phyloP scores from a whole-genome alignment of 371 early-diverging fungal species.

The Neoconidiobolus thromboides region DNA sequence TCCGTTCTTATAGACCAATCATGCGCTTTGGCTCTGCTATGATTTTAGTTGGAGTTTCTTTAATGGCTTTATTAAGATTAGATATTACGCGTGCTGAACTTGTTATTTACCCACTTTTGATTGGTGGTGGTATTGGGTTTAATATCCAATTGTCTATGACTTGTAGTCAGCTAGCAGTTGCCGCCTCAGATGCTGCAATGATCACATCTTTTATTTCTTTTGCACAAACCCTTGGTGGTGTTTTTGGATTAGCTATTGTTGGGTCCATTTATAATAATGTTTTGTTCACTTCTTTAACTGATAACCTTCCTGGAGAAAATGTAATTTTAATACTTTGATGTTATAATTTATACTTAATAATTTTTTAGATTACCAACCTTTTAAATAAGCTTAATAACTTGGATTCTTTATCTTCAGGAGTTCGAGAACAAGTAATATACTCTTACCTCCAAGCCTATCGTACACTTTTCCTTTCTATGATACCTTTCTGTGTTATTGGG shows the following conservation, averaged over 20 bases:
- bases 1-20: conserved; percentile 4
- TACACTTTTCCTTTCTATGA: neutral
- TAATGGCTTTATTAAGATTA: neutral
- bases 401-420: too few species aligned
- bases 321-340: too few species aligned
- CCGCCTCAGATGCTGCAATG: conserved; percentile 17
- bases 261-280: conserved; percentile 9
- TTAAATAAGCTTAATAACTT: too few species aligned
- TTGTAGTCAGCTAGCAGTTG: neutral
- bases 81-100: neutral
- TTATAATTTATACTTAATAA: too few species aligned
- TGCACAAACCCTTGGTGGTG: conserved; percentile 24
- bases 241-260: conserved; percentile 26
- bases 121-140: conserved; percentile 14
- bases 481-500: neutral
- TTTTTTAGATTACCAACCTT: too few species aligned
- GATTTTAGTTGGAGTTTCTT: neutral
- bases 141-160: neutral
- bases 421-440: too few species aligned
- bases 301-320: too few species aligned
- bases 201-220: conserved; percentile 24
- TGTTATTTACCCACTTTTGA: conserved; percentile 7
- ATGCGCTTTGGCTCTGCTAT: neutral
- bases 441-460: too few species aligned
- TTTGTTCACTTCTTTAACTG: neutral